Evolutionary conservation across 1,284 basidiomycete genomes (phyloP).

Genomic region (Pseudozyma flocculosa): DNA sequence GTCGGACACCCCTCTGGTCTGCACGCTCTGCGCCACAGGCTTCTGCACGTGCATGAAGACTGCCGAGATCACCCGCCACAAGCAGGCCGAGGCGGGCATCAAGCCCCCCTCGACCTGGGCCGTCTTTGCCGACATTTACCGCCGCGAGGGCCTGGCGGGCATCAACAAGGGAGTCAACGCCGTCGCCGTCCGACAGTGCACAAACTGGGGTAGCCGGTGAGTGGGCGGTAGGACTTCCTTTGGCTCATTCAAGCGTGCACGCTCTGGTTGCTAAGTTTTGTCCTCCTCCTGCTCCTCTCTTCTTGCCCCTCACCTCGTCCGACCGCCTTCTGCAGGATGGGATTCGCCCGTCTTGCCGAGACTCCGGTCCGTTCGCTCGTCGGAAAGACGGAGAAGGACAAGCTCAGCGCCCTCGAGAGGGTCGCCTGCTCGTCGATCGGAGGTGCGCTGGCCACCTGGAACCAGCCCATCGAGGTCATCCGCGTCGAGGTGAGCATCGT

Average conservation of each 20-base stretch:
- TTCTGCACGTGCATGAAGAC: constrained; percentile 73
- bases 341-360: constrained; percentile 93
- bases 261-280: neutral
- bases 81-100: constrained; percentile 83
- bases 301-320: neutral
- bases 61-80: constrained; percentile 95
- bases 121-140: constrained; percentile 91
- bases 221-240: constrained; percentile 44
- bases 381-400: constrained; percentile 73
- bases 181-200: constrained; percentile 89
- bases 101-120: constrained; percentile 85
- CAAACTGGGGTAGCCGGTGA: constrained; percentile 97
- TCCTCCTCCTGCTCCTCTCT: too few species aligned
- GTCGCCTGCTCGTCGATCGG: constrained; percentile 84
- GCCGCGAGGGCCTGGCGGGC: constrained; percentile 85
- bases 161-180: constrained; percentile 99
- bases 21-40: constrained; percentile 62
- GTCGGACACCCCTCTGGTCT: too few species aligned
- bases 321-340: constrained; percentile 69
- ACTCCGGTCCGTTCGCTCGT: constrained; percentile 72
- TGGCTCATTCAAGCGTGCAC: neutral
- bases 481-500: constrained; percentile 69
- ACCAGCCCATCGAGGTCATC: constrained; percentile 97
- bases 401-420: constrained; percentile 77
- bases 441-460: constrained; percentile 97